These are phyloP conservation scores for Talaromyces marneffei DNA, from an alignment of 2,329 filamentous ascomycete genomes.

Conservation along the genomic window DNA sequence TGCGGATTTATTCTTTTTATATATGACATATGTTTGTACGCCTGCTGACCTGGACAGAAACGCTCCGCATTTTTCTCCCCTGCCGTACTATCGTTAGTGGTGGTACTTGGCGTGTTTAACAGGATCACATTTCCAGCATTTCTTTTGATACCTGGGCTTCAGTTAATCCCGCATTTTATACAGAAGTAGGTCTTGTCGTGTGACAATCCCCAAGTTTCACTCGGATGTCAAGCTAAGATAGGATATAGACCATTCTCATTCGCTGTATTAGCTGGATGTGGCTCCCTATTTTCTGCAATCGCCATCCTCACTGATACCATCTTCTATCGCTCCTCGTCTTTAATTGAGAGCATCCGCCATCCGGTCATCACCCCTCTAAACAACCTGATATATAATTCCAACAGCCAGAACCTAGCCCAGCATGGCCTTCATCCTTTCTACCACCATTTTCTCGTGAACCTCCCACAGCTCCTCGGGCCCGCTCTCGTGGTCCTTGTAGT, in stretches of 20 bases:
- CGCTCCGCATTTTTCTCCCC: slow-evolving; percentile 71
- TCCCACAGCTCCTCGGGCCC: slow-evolving; percentile 67
- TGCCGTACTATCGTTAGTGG: slow-evolving; percentile 70
- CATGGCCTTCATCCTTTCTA: slow-evolving; percentile 76
- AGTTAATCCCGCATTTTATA: slow-evolving; percentile 77
- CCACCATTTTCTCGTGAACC: slow-evolving; percentile 66
- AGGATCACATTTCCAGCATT: slow-evolving; percentile 96
- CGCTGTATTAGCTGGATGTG: slow-evolving; percentile 58
- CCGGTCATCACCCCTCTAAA: slow-evolving; percentile 73
- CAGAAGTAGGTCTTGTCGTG: slow-evolving; percentile 57
- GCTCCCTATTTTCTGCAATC: slow-evolving; percentile 60
- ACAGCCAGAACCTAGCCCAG: slow-evolving; percentile 62
- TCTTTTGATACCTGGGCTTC: slow-evolving; percentile 73
- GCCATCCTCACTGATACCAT: slow-evolving; percentile 78
- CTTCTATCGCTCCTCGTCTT: slow-evolving; percentile 57
- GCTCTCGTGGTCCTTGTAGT: slow-evolving; percentile 50
- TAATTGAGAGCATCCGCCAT: slow-evolving; percentile 40
- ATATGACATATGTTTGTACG: background rate
- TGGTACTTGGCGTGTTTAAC: slow-evolving; percentile 87
- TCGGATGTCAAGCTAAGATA: background rate
- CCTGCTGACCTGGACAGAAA: slow-evolving; percentile 46
- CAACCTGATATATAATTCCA: slow-evolving; percentile 69
- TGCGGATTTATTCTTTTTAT: slow-evolving; percentile 31
- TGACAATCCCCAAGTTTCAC: background rate
- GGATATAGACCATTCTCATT: slow-evolving; percentile 53